Evolutionary conservation across 768 basidiomycete genomes (phyloP), one percentile per base, ranked within the genome.

Genomic region (Pisolithus orientalis): DNA sequence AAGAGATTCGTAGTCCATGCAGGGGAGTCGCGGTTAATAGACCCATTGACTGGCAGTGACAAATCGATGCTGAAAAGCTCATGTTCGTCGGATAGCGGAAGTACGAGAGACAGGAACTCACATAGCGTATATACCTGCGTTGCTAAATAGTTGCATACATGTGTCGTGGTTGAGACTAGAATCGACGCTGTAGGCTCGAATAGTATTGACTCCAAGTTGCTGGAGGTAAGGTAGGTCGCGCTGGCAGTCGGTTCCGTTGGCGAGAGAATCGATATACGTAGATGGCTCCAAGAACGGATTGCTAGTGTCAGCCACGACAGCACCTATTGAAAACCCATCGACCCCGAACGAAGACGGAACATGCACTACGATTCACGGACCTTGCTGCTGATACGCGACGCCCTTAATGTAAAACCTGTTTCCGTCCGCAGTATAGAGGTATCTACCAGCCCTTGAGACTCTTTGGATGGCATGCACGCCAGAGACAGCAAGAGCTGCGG

Each of bases 121-220:
- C 93, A 95, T 85, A 49, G 87, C 80, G 69, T 96, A 95, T 51
- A 96, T 96, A 27, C 86, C 86, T 37, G 90, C 90, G 21, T 69
- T 67, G 59, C 83, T 85, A 54, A 96, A 77, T 13, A 81, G 68
- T 37, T 68, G 67, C 94, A 97, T 95, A 70, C 94, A 97, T 1
- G 70, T 70, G 65, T 94, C 91, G 56, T 97, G 94, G 69, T 95
- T 87, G 52, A 85, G 70, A 32, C 84, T 76, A 0, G 90, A 80
- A 63, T 94, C 79, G 56, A 94, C 92, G 52, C 85, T 88, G 75
- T 96, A 96, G 2, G 85, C 85, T 51, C 92, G 85, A 46, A 96
- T 75, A 39, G 85, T 73, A 63, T 94, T 96, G 62, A 94, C 80
- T 9, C 80, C 79, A 17, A 95, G 80, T 51, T 86, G 70, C 62